These are phyloP conservation scores for Cymodocea nodosa DNA, from an alignment of 116 monocot species.

Conservation along the genomic window DNA sequence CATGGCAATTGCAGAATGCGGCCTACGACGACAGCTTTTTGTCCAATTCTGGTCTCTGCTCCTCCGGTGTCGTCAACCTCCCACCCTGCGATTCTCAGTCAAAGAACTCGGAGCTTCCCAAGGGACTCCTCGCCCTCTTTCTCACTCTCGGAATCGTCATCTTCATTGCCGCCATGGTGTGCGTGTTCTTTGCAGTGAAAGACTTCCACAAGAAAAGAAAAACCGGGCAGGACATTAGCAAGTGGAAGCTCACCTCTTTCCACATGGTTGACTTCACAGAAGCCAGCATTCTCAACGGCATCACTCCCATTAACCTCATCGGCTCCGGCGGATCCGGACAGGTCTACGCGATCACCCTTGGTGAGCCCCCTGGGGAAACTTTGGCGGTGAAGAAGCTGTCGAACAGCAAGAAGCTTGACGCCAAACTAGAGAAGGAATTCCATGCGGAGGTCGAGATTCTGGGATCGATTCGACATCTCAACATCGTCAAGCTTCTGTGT, in stretches of 20 bases:
- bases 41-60: constrained; percentile 57
- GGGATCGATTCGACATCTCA: constrained; percentile 47
- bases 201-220: constrained; percentile 19
- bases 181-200: constrained; percentile 11
- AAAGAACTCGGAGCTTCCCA: not conserved
- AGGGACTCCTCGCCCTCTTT: constrained; percentile 18
- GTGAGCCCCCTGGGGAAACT: constrained; percentile 1
- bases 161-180: constrained; percentile 7
- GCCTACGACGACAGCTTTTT: constrained; percentile 48
- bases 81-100: constrained; percentile 9
- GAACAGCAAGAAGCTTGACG: constrained; percentile 18
- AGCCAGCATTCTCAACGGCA: constrained; percentile 26
- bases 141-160: constrained; percentile 26
- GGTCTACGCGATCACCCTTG: constrained; percentile 41
- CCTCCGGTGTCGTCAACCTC: constrained; percentile 16
- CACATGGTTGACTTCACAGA: constrained; percentile 40
- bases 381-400: constrained; percentile 78
- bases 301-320: constrained; percentile 46
- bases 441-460: constrained; percentile 50
- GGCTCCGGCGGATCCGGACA: constrained; percentile 55
- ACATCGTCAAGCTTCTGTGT: constrained; percentile 72
- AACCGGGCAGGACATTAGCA: not conserved
- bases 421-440: constrained; percentile 30
- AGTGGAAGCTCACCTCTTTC: constrained; percentile 76
- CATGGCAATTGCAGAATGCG: constrained; percentile 23